phyloP scores from a whole-genome alignment of 306 rosid species.

The Alnus rubra region DNA sequence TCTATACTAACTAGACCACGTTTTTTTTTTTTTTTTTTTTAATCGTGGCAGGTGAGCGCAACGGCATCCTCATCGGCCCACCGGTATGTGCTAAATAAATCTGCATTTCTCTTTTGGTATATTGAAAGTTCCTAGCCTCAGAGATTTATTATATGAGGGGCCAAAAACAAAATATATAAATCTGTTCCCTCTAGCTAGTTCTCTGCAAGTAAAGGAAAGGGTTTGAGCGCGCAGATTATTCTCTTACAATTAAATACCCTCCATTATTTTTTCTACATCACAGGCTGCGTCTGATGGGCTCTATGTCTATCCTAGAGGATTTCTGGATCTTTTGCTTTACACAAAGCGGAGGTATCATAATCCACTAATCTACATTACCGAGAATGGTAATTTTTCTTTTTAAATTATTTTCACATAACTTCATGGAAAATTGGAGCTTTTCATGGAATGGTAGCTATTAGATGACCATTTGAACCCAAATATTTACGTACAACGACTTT shows the following conservation, averaged over 20 bases:
- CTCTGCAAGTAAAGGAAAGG: no score
- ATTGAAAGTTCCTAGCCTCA: no score
- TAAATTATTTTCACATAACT: not conserved
- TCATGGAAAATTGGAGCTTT: not conserved
- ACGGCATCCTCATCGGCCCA: conserved; percentile 53
- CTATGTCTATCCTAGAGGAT: conserved; percentile 55
- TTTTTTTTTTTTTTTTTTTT: not conserved
- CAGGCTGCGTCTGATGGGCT: conserved; percentile 51
- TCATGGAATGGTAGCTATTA: not conserved
- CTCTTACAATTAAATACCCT: not conserved
- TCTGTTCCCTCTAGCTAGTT: no score
- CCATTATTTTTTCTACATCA: not conserved
- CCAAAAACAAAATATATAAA: no score
- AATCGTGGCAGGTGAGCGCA: conserved; percentile 26
- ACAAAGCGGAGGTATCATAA: conserved; percentile 47
- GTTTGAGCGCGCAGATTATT: not conserved
- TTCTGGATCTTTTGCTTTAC: conserved; percentile 43
- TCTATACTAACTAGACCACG: not conserved
- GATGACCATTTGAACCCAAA: not conserved
- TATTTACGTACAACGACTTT: not conserved
- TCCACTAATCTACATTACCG: conserved; percentile 61
- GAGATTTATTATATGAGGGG: no score
- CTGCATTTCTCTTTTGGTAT: no score
- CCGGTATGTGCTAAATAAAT: conserved; percentile 29
- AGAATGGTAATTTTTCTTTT: conserved; percentile 49